phyloP scores from a whole-genome alignment of 2,329 filamentous ascomycete species.

The Calonectria montana region DNA sequence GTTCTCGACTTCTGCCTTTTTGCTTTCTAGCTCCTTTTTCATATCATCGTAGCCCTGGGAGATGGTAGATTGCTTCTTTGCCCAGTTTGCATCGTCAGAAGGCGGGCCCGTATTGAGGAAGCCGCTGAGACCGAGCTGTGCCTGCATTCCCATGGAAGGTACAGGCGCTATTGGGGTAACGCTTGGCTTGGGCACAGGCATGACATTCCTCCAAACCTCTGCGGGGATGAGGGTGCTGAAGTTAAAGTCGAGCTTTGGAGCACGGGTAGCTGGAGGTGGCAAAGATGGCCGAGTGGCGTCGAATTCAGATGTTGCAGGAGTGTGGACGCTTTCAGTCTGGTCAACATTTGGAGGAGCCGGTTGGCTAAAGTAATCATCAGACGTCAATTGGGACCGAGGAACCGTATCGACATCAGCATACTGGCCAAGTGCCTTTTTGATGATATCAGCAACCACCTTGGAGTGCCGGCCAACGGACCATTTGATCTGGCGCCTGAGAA shows the following conservation, averaged over 20 bases:
- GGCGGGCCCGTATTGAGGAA: not conserved
- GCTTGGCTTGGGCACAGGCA: not conserved
- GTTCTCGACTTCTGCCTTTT: not conserved
- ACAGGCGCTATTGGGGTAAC: not conserved
- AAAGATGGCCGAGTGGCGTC: not conserved
- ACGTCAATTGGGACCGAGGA: not conserved
- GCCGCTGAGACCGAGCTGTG: not conserved
- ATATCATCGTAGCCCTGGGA: not conserved
- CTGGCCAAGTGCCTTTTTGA: not conserved
- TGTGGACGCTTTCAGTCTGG: not conserved
- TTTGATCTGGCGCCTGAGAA: conserved; percentile 4
- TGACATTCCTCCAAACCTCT: not conserved
- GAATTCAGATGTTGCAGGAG: not conserved
- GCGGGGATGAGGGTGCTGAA: not conserved
- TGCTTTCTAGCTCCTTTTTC: not conserved
- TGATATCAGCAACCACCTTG: not conserved
- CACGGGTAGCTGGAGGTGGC: not conserved
- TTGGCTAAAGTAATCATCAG: not conserved
- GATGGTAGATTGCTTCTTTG: not conserved
- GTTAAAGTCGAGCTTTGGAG: not conserved
- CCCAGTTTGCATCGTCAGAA: not conserved
- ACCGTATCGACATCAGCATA: not conserved
- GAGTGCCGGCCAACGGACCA: not conserved
- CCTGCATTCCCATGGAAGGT: not conserved
- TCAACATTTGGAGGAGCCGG: not conserved